phyloP scores from a whole-genome alignment of 106 monocot species.

The Amphibolis antarctica region DNA sequence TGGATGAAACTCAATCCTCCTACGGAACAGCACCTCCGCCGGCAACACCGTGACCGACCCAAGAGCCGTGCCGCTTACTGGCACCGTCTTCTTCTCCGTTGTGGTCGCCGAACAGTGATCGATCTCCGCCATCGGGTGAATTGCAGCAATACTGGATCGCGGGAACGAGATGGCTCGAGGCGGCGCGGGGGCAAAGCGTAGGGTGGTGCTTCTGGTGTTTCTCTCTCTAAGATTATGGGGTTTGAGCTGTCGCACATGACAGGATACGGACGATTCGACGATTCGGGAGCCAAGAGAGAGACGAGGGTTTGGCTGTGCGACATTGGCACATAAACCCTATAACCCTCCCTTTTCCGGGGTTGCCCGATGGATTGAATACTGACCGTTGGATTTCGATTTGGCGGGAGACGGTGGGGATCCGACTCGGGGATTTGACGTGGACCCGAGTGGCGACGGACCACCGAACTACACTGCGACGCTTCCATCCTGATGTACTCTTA shows the following conservation, averaged over 20 bases:
- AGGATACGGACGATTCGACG: background rate
- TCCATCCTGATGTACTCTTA: too few relatives aligned
- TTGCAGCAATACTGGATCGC: background rate
- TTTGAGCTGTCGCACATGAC: background rate
- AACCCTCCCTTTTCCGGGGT: background rate
- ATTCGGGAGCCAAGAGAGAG: background rate
- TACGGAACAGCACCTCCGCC: conserved; percentile 29
- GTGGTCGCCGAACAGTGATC: background rate
- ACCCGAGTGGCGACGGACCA: too few relatives aligned
- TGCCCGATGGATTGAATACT: conserved; percentile 2
- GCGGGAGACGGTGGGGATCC: too few relatives aligned
- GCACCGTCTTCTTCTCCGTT: background rate
- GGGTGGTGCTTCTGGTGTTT: background rate
- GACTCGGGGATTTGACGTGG: too few relatives aligned
- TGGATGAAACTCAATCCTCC: conserved; percentile 60
- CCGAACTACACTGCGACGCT: too few relatives aligned
- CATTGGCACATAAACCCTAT: conserved; percentile 17
- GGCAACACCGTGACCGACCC: background rate
- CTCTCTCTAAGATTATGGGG: background rate
- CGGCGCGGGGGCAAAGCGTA: background rate
- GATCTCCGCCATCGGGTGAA: background rate
- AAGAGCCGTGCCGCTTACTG: background rate
- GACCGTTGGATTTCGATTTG: background rate
- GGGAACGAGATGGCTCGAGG: background rate
- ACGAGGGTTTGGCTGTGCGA: background rate